Conservation (phyloP, 2,329 filamentous ascomycete genomes). For the Ophiostoma triangulosporum region DNA sequence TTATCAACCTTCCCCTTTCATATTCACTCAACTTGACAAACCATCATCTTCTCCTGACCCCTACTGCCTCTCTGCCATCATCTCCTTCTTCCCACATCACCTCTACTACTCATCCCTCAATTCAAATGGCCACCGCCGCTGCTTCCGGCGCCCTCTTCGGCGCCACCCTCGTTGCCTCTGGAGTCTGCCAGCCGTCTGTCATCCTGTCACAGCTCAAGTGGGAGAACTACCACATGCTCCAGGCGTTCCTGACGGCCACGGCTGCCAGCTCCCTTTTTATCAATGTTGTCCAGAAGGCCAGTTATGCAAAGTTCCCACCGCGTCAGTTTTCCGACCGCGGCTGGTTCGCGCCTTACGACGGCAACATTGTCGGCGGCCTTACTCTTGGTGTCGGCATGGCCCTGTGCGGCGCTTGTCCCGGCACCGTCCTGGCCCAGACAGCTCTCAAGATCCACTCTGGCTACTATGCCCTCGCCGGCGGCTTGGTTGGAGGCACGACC, state of each 20-base stretch:
- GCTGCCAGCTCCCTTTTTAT: constrained; percentile 42
- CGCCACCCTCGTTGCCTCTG: constrained; percentile 44
- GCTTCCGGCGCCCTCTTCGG: constrained; percentile 47
- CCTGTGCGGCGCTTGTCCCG: constrained; percentile 50
- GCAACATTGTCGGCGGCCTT: constrained; percentile 49
- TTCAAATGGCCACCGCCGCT: constrained; percentile 19
- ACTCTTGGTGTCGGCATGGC: constrained; percentile 54
- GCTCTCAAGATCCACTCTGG: constrained; percentile 39
- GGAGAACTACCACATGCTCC: constrained; percentile 51
- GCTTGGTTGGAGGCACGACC: constrained; percentile 36
- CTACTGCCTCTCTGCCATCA: neutral
- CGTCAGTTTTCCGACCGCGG: constrained; percentile 38
- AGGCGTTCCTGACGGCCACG: constrained; percentile 49
- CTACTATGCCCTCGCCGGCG: constrained; percentile 38
- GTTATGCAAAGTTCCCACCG: constrained; percentile 30
- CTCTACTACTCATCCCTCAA: neutral
- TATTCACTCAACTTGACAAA: no score
- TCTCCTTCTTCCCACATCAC: neutral
- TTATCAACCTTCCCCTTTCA: no score
- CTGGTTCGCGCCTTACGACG: constrained; percentile 43
- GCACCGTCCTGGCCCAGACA: constrained; percentile 49
- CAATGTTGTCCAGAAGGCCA: constrained; percentile 29
- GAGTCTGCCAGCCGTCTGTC: constrained; percentile 45
- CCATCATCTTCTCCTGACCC: no score
- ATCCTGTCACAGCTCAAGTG: constrained; percentile 49